Base-by-base conservation (phyloP, 1,284 basidiomycete species). In the Sanghuangporus baumii region DNA sequence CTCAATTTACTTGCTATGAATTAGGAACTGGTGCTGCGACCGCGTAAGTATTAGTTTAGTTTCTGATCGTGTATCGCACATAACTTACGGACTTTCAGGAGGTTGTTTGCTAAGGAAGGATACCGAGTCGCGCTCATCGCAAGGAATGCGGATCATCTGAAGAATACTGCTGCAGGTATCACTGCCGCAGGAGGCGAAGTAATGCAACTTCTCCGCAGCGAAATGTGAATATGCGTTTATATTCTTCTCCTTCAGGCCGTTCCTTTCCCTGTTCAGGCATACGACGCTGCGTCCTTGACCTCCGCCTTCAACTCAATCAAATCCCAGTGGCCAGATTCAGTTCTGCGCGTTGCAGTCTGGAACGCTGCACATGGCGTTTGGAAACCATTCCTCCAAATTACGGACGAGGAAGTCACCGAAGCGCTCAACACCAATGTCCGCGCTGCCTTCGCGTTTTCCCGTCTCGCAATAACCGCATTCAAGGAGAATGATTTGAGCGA, bases 111-210 rank as follows among this genome's bases (percentile, higher is more conserved):
- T 6, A 54, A 69, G 60, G 46, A 66, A n/a, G 70, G 70, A 9
- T 72, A 70, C 56, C 66, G 69, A n/a, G 70, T 73, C 7, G 72
- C 71, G 7, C 66, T 72, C 37, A 69, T 73, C 55, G 71, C 71
- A 2, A 66, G 71, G 26, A 70, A 69, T 58, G 59, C 65, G n/a
- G 69, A 71, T 14, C 57, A 66, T 43, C 60, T 72, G 4, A 59
- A 68, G 54, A 61, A 60, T 18, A 63, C 66, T 5, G 67, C 69
- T 2, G 60, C 66, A n/a, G 66, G 66, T 7, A 68, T 72, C 54
- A 66, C 65, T 31, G 58, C 66, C 11, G 60, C 65, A 3, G 69
- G 69, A n/a, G 70, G 70, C 43, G 68, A 69, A 56, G 70, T 68
- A 57, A 34, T 56, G 23, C 47, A 16, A 20, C 14, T 18, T 46